Percentiles rank a stretch among this genome's conserved stretches.
Conservation (phyloP, 805 yeast species). For the Vanderwaltozyma polyspora region DNA sequence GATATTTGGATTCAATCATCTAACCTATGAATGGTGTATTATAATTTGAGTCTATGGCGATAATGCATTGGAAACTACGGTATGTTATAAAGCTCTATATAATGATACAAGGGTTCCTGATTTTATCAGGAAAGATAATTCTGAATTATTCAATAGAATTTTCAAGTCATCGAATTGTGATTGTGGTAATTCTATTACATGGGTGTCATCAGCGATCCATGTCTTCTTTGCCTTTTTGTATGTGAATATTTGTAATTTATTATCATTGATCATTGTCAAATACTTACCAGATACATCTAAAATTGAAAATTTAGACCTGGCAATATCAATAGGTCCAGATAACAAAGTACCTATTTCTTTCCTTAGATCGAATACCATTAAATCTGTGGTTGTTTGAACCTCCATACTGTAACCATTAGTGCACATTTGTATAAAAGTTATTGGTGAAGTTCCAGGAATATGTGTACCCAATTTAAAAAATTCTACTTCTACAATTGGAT, state of each 20-base stretch:
- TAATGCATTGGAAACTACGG: too few relatives aligned
- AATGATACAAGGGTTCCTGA: too few relatives aligned
- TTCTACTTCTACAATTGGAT: conserved; percentile 6
- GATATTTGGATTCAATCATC: too few relatives aligned
- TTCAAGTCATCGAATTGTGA: not conserved
- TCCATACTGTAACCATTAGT: conserved; percentile 26
- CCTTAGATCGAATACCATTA: conserved; percentile 20
- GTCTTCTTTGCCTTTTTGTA: not conserved
- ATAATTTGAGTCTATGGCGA: too few relatives aligned
- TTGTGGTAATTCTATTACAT: not conserved
- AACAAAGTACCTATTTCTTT: conserved; percentile 15
- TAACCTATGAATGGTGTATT: too few relatives aligned
- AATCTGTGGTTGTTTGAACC: conserved; percentile 8
- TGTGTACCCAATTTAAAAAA: conserved; percentile 7
- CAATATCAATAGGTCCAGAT: conserved; percentile 4
- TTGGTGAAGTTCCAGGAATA: conserved; percentile 4
- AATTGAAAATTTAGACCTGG: conserved; percentile 4
- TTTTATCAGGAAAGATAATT: not conserved
- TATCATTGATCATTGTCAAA: not conserved
- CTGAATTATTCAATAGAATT: not conserved
- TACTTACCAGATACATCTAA: conserved; percentile 9
- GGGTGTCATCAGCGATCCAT: not conserved
- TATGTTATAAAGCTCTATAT: too few relatives aligned
- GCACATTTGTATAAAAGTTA: conserved; percentile 14
- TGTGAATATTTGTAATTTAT: not conserved